phyloP scores from a whole-genome alignment of 768 basidiomycete species.

The Lentinula aciculospora region DNA sequence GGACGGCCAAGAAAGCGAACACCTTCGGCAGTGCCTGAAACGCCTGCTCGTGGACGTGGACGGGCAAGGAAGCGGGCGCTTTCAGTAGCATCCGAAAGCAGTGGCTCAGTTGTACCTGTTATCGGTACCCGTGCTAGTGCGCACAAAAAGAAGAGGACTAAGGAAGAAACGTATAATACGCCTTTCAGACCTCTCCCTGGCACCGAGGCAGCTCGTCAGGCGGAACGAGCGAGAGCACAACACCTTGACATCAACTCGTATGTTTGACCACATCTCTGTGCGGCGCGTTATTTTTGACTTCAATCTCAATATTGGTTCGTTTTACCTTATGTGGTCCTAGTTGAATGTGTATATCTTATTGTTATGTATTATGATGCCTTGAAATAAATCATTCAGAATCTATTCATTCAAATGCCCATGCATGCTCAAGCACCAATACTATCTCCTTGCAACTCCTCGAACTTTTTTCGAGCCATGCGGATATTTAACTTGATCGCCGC shows the following conservation, averaged over 20 bases:
- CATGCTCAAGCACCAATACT: constrained; percentile 41
- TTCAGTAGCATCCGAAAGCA: constrained; percentile 14
- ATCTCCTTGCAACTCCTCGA: constrained; percentile 84
- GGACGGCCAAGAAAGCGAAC: background rate
- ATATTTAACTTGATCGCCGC: constrained; percentile 87
- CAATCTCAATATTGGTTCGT: too few species aligned
- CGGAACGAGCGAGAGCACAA: constrained; percentile 9
- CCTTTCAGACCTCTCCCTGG: constrained; percentile 32
- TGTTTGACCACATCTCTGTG: too few species aligned
- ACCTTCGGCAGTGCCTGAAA: constrained; percentile 7
- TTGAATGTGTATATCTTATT: constrained; percentile 10
- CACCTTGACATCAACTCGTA: background rate
- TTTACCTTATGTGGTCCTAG: background rate
- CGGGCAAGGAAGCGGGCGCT: background rate
- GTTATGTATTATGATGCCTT: background rate
- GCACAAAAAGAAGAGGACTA: constrained; percentile 23
- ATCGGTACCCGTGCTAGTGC: constrained; percentile 32
- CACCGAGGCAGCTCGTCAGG: constrained; percentile 25
- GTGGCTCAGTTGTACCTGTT: constrained; percentile 26
- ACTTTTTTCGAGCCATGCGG: constrained; percentile 77
- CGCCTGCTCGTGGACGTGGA: constrained; percentile 7
- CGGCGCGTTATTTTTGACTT: too few species aligned
- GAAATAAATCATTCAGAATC: background rate
- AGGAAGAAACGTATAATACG: constrained; percentile 23
- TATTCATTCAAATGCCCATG: too few species aligned